phyloP scores from a whole-genome alignment of 768 basidiomycete genomes.

The Collybia sp. region DNA sequence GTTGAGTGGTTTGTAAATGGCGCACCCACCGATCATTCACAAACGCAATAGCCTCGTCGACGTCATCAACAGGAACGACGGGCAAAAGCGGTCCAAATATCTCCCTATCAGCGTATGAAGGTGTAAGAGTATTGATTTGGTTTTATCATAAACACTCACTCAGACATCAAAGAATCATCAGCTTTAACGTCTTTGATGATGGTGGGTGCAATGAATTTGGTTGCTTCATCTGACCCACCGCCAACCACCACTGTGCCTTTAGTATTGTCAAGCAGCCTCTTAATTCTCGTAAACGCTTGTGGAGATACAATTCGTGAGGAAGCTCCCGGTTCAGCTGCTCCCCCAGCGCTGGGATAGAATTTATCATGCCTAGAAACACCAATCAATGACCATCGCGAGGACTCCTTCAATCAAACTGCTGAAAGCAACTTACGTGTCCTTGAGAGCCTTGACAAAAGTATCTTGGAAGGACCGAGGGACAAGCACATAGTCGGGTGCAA shows the following conservation, averaged over 20 bases:
- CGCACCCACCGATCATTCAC: conserved; percentile 51
- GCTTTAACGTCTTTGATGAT: conserved; percentile 56
- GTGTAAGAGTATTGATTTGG: background rate
- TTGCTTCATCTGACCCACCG: conserved; percentile 53
- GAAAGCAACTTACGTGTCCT: conserved; percentile 27
- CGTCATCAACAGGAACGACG: conserved; percentile 61
- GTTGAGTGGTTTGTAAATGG: background rate
- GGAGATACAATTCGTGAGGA: conserved; percentile 49
- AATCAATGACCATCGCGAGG: background rate
- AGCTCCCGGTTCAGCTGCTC: conserved; percentile 36
- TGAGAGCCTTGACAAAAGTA: conserved; percentile 38
- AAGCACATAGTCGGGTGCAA: conserved; percentile 56
- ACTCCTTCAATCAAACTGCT: background rate
- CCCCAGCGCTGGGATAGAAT: conserved; percentile 52
- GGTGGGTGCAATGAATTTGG: conserved; percentile 67
- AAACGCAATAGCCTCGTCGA: conserved; percentile 69
- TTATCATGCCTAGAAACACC: conserved; percentile 35
- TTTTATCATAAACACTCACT: conserved; percentile 37
- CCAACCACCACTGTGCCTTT: conserved; percentile 64
- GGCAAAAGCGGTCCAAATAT: conserved; percentile 83
- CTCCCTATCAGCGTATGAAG: conserved; percentile 41
- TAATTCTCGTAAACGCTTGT: conserved; percentile 55
- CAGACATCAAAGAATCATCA: conserved; percentile 73
- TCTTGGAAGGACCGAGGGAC: conserved; percentile 42
- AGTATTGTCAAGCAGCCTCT: conserved; percentile 57